Conservation (phyloP, 371 early-diverging fungal species). For the Lichtheimia ornata region DNA sequence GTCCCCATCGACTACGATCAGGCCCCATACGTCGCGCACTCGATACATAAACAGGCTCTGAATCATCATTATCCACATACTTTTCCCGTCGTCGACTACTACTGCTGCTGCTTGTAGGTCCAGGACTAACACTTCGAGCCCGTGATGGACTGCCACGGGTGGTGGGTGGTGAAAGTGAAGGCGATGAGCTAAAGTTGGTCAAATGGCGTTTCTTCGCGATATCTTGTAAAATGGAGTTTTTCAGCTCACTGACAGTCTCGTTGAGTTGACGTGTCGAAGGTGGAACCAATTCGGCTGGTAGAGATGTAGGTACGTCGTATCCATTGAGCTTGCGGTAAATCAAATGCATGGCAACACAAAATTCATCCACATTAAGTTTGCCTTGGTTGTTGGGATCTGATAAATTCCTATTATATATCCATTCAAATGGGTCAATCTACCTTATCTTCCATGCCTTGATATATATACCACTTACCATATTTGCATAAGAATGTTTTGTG, state of each 20-base stretch:
- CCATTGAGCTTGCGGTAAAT: slow-evolving; percentile 83
- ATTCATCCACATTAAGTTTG: slow-evolving; percentile 88
- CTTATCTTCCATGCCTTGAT: background rate
- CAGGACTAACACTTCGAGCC: slow-evolving; percentile 29
- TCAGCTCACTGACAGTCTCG: slow-evolving; percentile 58
- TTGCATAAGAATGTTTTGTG: slow-evolving; percentile 75
- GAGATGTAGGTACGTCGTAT: slow-evolving; percentile 69
- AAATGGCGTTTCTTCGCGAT: slow-evolving; percentile 42
- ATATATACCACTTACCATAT: slow-evolving; percentile 69
- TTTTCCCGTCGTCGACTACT: slow-evolving; percentile 15
- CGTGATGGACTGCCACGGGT: slow-evolving; percentile 9
- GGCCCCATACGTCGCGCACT: slow-evolving; percentile 61
- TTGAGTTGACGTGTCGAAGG: slow-evolving; percentile 71
- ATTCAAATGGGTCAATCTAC: background rate
- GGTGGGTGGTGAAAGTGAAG: slow-evolving; percentile 23
- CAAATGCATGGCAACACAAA: slow-evolving; percentile 93
- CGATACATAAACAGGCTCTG: slow-evolving; percentile 61
- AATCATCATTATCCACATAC: slow-evolving; percentile 34
- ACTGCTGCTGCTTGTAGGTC: background rate
- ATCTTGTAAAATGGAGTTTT: slow-evolving; percentile 54
- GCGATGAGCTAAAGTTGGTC: slow-evolving; percentile 41
- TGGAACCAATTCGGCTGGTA: slow-evolving; percentile 84
- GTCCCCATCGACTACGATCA: slow-evolving; percentile 49
- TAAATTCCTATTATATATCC: slow-evolving; percentile 60
- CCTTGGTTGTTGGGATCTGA: slow-evolving; percentile 86